These are phyloP conservation scores for Glaciozyma antarctica DNA, from an alignment of 768 basidiomycete genomes.

Conservation along the genomic window DNA sequence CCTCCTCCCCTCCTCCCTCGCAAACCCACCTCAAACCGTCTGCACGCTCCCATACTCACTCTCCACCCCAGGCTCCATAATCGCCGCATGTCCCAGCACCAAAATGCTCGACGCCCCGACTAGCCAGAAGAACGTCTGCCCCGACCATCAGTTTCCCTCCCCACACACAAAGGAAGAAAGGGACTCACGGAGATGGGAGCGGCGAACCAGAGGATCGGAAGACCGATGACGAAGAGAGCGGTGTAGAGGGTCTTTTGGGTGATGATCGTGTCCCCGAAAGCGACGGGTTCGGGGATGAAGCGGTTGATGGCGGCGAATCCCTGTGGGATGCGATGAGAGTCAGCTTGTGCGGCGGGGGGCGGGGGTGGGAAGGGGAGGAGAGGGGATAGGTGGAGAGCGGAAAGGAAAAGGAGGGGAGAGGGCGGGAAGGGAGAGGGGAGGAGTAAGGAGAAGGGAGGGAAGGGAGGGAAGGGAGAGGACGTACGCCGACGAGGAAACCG, in stretches of 20 bases:
- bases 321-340: too few species aligned
- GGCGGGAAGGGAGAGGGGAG: too few species aligned
- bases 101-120: constrained; percentile 76
- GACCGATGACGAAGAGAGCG: constrained; percentile 78
- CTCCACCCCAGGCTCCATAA: constrained; percentile 92
- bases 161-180: too few species aligned
- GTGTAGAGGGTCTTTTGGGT: constrained; percentile 86
- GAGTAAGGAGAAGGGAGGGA: too few species aligned
- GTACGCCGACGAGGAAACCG: constrained; percentile 65
- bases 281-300: constrained; percentile 62
- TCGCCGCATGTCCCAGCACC: constrained; percentile 72
- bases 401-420: too few species aligned
- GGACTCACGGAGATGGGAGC: constrained; percentile 17
- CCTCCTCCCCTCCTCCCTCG: too few species aligned
- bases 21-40: constrained; percentile 33
- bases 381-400: not conserved
- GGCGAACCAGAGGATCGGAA: constrained; percentile 67
- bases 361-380: too few species aligned
- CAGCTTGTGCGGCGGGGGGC: too few species aligned
- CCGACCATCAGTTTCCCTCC: too few species aligned
- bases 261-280: constrained; percentile 67
- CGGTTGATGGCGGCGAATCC: constrained; percentile 83
- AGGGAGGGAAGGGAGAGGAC: not conserved
- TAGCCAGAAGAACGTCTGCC: constrained; percentile 68
- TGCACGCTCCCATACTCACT: constrained; percentile 79